Evolutionary conservation across 164 flowering plant genomes (phyloP), one percentile per base, ranked within the genome.

Genomic region (Chimonanthus praecox): DNA sequence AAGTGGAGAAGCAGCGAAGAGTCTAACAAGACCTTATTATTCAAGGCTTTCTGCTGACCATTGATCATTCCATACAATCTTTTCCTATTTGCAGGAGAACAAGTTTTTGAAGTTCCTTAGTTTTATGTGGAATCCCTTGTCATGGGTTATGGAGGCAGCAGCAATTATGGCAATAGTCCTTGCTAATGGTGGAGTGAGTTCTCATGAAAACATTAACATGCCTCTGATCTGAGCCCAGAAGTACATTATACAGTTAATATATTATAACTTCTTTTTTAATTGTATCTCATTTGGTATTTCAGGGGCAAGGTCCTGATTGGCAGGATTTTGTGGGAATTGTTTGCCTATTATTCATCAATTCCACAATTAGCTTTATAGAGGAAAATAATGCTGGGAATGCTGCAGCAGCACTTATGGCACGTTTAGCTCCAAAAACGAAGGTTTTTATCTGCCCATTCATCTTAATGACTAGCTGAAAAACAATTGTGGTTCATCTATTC

Each of bases 321-420:
- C 93, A 90, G 79, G 94, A 89, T 76, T 90, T 90, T 79, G 84
- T 90, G 4, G 97, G 97, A 74, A 92, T 92, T 67, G 69, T 90
- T 51, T 87, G 91, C 77, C 81, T 92, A 47, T 71, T 92, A 72
- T 2, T 90, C 62, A 85, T 92, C 77, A 92, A 92, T 75, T 90
- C 97, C 62, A 89, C 94, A 33, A 90, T 92, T 71, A 92, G 97
- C 81, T 92, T 92, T 71, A 80, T 92, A 73, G 97, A 92, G 80
- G 97, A 92, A 83, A 92, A 90, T 58, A 90, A 90, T 88, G 97
- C 97, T 49, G 95, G 97, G 58, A 88, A 89, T 84, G 97, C 95
- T 70, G 97, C 97, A 44, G 85, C 92, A 33, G 85, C 94, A 54
- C 91, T 90, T 51, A 90, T 89, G 95, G 97, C 94, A 33, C 91